Evolutionary conservation across 441 rosid species (phyloP), one percentile per base, ranked within the genome.

Genomic region (Gossypium davidsonii): DNA sequence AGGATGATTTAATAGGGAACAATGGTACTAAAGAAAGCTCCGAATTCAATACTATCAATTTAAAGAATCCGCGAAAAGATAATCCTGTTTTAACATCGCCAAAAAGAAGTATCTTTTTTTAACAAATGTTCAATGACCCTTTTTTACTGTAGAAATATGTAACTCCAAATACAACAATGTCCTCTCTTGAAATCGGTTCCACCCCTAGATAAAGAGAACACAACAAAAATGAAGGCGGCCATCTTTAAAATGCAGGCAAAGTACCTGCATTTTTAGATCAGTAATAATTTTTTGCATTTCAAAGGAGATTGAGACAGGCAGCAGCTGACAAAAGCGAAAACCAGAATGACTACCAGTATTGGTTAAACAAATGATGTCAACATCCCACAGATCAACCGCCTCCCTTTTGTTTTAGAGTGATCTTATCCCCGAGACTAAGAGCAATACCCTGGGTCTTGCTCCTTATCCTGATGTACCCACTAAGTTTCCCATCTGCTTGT

Each of bases 391-490:
- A 58, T 89, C 79, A 89, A 73, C 79, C 82, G 69, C 88, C 84
- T 70, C 94, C 97, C 79, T 91, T 91, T 84, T 93, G 98, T 84
- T 91, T 91, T 55, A 91, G 84, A 59, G 98, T 93, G 70, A 93
- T 91, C 81, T 90, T 93, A 79, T 93, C 98, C 20, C 98, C 98
- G 1, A 93, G 90, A 78, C 97, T 90, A n/a, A 93, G 90, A 55
- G 98, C 96, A 76, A 93, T 93, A 39, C 98, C 98, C 83, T 93
- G 97, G 17, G 96, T 93, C 81, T 93, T 93, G 85, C 97, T 93
- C 76, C 98, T 79, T 77, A 93, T 93, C 80, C 98, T 87, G 80
- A 93, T 91, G 82, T 88, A 91, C 65, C 98, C 98, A 28, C 94
- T 86, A 2, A 91, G 90, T 80, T 90, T 89, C 52, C 84, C 90